These are phyloP conservation scores for Paraglomus brasilianum DNA, from an alignment of 192 early-diverging fungal species.

Conservation along the genomic window DNA sequence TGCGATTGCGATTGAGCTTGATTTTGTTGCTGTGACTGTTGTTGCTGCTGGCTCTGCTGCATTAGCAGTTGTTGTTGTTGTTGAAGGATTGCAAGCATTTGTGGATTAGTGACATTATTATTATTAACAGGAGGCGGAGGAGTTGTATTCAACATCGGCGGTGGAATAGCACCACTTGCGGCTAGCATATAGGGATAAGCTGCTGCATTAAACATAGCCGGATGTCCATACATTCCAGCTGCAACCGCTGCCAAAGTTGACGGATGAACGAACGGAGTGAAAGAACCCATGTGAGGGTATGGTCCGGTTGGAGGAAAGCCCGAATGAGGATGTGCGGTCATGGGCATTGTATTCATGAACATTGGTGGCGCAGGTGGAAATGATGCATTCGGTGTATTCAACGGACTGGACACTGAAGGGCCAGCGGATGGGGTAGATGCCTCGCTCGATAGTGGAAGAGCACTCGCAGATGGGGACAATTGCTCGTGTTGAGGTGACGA, in stretches of 20 bases:
- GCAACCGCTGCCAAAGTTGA: conserved; percentile 29
- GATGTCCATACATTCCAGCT: conserved; percentile 32
- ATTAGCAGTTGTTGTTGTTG: conserved; percentile 3
- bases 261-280: conserved; percentile 28
- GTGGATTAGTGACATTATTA: conserved; percentile 4
- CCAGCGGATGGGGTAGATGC: not conserved
- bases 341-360: conserved; percentile 33
- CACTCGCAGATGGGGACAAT: conserved; percentile 6
- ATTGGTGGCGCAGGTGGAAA: conserved; percentile 28
- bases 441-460: conserved; percentile 7
- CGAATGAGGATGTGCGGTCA: conserved; percentile 30
- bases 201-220: conserved; percentile 27
- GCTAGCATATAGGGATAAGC: conserved; percentile 31
- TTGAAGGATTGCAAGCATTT: conserved; percentile 27
- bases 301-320: conserved; percentile 27
- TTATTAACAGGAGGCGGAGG: conserved; percentile 14
- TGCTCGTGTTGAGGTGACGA: conserved; percentile 17
- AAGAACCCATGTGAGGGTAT: conserved; percentile 32
- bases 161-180: conserved; percentile 15
- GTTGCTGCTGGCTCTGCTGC: not conserved
- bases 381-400: not conserved
- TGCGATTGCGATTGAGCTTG: not conserved
- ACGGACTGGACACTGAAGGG: not conserved
- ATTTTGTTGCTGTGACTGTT: not conserved
- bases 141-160: conserved; percentile 19